Percentiles rank a stretch among this genome's conserved stretches.
Evolutionary conservation across 2,329 filamentous ascomycete species (phyloP).

Genomic region (Arachnopeziza araneosa): DNA sequence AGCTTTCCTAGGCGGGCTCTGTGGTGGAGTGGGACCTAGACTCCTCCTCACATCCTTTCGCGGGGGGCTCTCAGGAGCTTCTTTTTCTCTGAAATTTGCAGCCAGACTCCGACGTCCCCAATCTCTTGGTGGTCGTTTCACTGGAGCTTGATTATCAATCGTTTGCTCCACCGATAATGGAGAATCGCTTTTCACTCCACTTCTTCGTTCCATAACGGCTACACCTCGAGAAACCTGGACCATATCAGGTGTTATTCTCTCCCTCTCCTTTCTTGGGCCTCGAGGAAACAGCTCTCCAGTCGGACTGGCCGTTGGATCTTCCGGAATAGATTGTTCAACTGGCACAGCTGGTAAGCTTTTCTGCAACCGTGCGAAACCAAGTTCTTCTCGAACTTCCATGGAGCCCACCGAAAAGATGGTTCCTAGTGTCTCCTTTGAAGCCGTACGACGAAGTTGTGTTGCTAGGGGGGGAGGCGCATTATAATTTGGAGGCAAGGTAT

Average conservation of each 20-base stretch:
- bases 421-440: constrained; percentile 25
- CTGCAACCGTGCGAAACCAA: constrained; percentile 19
- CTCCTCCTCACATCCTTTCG: constrained; percentile 1
- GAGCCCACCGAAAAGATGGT: constrained; percentile 28
- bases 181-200: neutral
- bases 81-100: neutral
- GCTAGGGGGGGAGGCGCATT: neutral
- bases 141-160: neutral
- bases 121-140: constrained; percentile 1
- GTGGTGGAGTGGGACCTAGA: neutral
- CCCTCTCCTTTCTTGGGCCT: neutral
- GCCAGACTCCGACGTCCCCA: neutral
- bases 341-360: constrained; percentile 21
- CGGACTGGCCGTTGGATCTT: constrained; percentile 4
- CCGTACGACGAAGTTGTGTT: constrained; percentile 8
- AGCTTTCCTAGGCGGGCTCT: neutral
- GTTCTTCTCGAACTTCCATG: constrained; percentile 22
- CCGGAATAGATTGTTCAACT: constrained; percentile 12
- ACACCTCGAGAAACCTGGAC: neutral
- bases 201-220: neutral
- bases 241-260: neutral
- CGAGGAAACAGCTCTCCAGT: neutral
- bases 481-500: constrained; percentile 12
- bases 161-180: neutral
- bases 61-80: neutral